Base-by-base conservation (phyloP, 1,139 yeast genomes). In the Diutina sp. region DNA sequence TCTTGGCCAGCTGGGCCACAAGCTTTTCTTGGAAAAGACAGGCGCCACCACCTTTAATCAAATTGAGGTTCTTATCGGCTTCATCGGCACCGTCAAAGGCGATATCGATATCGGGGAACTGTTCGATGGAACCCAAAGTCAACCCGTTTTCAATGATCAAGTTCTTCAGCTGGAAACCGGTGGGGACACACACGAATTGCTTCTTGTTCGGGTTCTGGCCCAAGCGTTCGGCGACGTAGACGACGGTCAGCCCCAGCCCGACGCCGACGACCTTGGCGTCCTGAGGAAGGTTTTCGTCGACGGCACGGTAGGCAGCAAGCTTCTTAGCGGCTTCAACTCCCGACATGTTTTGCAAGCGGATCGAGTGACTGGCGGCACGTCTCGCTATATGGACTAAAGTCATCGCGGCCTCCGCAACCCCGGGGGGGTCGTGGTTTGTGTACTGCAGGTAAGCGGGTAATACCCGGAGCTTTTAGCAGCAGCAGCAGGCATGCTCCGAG, bases 51-150 rank as follows among this genome's bases (percentile, higher is more conserved):
- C 99, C 99, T 72, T 95, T 95, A 69, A 95, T 95, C 65, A 93
- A 83, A 67, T 90, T 89, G 64, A 93, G 77, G 21, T 77, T 67
- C 7, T 81, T 67, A 68, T 93, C 99, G 58, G 91, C 95, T 69
- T 95, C 99, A 71, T 95, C 99, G 8, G 99, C 99, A 51, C 99
- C 99, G 69, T 95, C 99, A 68, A 95, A 93, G 3, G 97, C 97
- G 64, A 93, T 83, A 67, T 93, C 99, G 51, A 95, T 73, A 41
- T 79, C 78, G 1, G 90, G 84, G 64, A 74, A 85, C 72, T 89
- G 91, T 66, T 93, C 98, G 61, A 93, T 82, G 6, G 87, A 74
- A 1, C 96, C 97, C 62, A 91, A 76, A 46, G 69, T 78, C 62
- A 95, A 77, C 0, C 95, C 95, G 64, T 90, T 91, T 57, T 82